phyloP scores from a whole-genome alignment of 495 filamentous ascomycete genomes.

The Penicillium waksmanii region DNA sequence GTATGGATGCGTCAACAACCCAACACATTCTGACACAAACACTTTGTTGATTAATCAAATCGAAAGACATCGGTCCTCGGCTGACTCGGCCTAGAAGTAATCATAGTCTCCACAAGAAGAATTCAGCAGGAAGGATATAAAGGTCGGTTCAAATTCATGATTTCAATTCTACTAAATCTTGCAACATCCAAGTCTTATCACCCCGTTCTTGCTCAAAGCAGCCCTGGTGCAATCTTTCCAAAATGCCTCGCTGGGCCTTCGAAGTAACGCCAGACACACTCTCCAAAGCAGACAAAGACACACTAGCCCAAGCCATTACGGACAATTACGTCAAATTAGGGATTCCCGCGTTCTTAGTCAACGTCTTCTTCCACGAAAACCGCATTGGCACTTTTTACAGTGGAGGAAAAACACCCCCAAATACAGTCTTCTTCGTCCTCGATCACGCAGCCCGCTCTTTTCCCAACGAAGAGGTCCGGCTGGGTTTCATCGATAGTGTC shows the following conservation, averaged over 20 bases:
- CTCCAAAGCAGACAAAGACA: neutral
- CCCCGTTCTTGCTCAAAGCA: neutral
- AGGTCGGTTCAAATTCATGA: too few relatives aligned
- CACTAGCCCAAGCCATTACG: neutral
- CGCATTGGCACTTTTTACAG: neutral
- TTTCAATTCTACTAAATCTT: neutral
- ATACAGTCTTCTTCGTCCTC: neutral
- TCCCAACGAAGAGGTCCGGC: neutral
- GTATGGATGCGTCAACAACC: too few relatives aligned
- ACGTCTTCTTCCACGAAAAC: neutral
- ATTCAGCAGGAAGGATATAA: too few relatives aligned
- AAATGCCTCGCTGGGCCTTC: constrained; percentile 4
- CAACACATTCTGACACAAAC: too few relatives aligned
- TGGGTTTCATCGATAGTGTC: neutral
- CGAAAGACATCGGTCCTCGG: too few relatives aligned
- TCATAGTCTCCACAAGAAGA: too few relatives aligned
- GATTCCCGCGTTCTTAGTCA: neutral
- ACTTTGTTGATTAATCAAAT: too few relatives aligned
- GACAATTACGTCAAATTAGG: neutral
- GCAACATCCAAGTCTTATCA: neutral
- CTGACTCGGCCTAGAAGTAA: too few relatives aligned
- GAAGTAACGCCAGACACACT: neutral
- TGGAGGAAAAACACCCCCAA: neutral
- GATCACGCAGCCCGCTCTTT: neutral
- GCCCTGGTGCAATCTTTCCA: neutral